Base-by-base conservation (phyloP, 140 eudicot species). In the Erigeron philadelphicus region DNA sequence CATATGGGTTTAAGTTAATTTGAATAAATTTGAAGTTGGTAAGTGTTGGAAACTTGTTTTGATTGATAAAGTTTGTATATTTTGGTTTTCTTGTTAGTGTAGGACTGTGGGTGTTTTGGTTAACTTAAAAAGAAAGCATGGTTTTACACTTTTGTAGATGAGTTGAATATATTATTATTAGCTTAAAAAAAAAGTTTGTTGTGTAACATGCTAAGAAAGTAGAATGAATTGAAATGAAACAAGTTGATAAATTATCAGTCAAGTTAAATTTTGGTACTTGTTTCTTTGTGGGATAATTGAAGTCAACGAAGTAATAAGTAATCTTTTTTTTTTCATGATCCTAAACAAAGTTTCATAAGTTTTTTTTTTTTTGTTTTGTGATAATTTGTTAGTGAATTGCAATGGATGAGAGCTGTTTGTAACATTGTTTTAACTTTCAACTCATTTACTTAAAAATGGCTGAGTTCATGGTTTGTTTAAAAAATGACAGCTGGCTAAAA, bases 61-160 rank as follows among this genome's bases (percentile, higher is more conserved):
- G 41, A 45, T 44, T 66, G 62, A 67, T 75, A 46, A 67, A 66
- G 68, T 46, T 47, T 66, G 67, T 47, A 40, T 40, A 38, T 47
- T 67, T 68, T 68, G 45, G 79, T 44, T 57, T 75, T 10, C 35
- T 8, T 67, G 18, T 67, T 75, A 67, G 47, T 10, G 40, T 48
- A 58, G 44, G 67, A 67, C 47, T n/a, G 40, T 48, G 46, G 31
- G 67, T 68, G 64, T 48, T 67, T 58, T 75, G 72, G 69, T 67
- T 75, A 67, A 46, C 79, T 49, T 67, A 38, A 46, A 75, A 58
- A 18, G 52, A 59, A 67, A 75, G 64, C 74, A 59, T 67, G 79
- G 46, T 67, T 57, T 17, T 59, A 31, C 54, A 56, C 7, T 44
- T 61, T 23, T 61, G 38, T 31, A 31, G 2, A 31, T 31, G 38